Evolutionary conservation across 352 stramenopile species (phyloP).

Genomic region (Phytopythium aichiense): DNA sequence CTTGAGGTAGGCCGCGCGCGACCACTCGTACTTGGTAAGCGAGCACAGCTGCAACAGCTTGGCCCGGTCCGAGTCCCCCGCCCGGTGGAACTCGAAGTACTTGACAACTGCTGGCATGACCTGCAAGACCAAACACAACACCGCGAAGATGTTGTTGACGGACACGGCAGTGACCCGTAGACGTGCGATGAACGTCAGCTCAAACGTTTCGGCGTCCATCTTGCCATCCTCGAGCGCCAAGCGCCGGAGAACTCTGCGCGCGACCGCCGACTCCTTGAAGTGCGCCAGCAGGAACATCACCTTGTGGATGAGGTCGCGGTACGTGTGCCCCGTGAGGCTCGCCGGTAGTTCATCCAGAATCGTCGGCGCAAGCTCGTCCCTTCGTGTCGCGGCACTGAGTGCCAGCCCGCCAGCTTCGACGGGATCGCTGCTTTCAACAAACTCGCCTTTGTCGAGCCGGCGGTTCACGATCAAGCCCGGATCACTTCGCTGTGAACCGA

Average conservation of each 20-base stretch:
- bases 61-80: conserved; percentile 52
- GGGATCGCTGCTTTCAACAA: conserved; percentile 25
- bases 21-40: conserved; percentile 71
- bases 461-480: conserved; percentile 19
- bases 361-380: conserved; percentile 26
- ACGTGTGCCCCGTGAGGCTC: conserved; percentile 58
- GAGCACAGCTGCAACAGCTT: conserved; percentile 65
- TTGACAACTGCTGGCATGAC: conserved; percentile 56
- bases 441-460: conserved; percentile 36
- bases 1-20: conserved; percentile 49
- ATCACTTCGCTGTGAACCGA: conserved; percentile 6
- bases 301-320: conserved; percentile 64
- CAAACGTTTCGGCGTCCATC: conserved; percentile 35
- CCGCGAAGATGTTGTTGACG: conserved; percentile 42
- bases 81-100: conserved; percentile 63
- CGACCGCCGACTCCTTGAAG: conserved; percentile 52
- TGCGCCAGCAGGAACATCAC: conserved; percentile 61
- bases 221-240: conserved; percentile 46
- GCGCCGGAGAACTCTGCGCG: conserved; percentile 36
- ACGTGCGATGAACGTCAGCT: conserved; percentile 36
- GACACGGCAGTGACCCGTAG: conserved; percentile 38
- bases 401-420: conserved; percentile 6
- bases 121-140: conserved; percentile 37
- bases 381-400: not conserved
- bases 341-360: conserved; percentile 59